These are phyloP conservation scores for Mycosphaerelloides madeirae DNA, from an alignment of 2,329 filamentous ascomycete genomes.

Conservation along the genomic window DNA sequence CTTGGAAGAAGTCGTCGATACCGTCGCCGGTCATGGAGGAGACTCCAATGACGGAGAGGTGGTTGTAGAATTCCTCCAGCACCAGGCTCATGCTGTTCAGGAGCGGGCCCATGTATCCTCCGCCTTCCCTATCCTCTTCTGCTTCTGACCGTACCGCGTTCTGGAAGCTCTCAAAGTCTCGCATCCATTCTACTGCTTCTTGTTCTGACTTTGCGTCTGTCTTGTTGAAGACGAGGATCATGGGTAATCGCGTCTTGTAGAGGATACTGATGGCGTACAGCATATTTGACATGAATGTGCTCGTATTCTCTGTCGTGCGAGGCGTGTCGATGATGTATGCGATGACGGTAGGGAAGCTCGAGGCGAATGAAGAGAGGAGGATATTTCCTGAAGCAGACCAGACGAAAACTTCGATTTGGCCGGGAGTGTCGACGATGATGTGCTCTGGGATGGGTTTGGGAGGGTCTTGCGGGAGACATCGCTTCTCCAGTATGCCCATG, in stretches of 20 bases:
- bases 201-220: slow-evolving; percentile 93
- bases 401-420: slow-evolving; percentile 97
- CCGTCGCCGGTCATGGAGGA: slow-evolving; percentile 89
- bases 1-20: slow-evolving; percentile 87
- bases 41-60: slow-evolving; percentile 87
- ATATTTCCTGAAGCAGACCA: slow-evolving; percentile 97
- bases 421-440: slow-evolving; percentile 90
- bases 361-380: slow-evolving; percentile 84
- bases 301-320: slow-evolving; percentile 83
- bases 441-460: slow-evolving; percentile 63
- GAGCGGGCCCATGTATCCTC: slow-evolving; percentile 91
- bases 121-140: slow-evolving; percentile 67
- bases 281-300: slow-evolving; percentile 99
- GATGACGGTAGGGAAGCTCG: slow-evolving; percentile 91
- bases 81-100: slow-evolving; percentile 98
- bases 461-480: slow-evolving; percentile 40
- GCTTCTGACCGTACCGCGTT: slow-evolving; percentile 77
- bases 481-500: slow-evolving; percentile 81
- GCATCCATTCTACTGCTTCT: slow-evolving; percentile 96
- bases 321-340: slow-evolving; percentile 98
- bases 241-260: slow-evolving; percentile 96
- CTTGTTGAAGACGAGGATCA: slow-evolving; percentile 99
- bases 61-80: slow-evolving; percentile 94
- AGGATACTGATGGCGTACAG: slow-evolving; percentile 97
- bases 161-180: slow-evolving; percentile 95